These are phyloP conservation scores for Diphasiastrum complanatum DNA, from an alignment of 83 land plant species.

Conservation along the genomic window DNA sequence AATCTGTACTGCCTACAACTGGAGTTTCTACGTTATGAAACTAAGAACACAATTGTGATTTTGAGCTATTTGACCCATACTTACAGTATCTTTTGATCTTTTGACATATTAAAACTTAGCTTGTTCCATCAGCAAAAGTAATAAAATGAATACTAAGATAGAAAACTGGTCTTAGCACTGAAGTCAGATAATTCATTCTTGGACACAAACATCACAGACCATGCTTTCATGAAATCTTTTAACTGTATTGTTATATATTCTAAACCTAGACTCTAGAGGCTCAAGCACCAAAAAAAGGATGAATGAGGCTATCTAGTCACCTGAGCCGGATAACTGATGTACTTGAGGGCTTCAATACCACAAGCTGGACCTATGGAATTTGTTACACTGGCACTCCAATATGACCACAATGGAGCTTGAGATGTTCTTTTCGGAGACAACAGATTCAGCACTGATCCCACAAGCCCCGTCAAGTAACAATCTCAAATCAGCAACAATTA, in stretches of 20 bases:
- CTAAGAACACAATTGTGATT: no score
- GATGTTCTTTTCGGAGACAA: conserved; percentile 48
- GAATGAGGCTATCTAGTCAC: conserved; percentile 22
- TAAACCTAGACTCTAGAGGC: not conserved
- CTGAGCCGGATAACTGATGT: conserved; percentile 99
- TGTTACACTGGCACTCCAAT: conserved; percentile 88
- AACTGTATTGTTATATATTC: not conserved
- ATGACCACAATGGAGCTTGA: conserved; percentile 82
- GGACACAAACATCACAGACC: not conserved
- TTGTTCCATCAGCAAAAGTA: not conserved
- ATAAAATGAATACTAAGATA: not conserved
- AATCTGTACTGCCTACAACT: no score
- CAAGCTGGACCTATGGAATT: conserved; percentile 99
- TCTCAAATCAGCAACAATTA: not conserved
- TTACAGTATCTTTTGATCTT: no score
- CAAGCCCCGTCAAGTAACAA: not conserved
- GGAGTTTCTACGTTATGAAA: no score
- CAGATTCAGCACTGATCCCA: conserved; percentile 53
- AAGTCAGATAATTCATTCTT: not conserved
- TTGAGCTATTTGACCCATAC: no score
- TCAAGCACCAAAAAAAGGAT: not conserved
- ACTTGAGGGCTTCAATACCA: conserved; percentile 96
- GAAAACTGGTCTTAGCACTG: no score
- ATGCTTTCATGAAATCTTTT: not conserved
- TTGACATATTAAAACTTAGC: no score